These are phyloP conservation scores for Aeschynomene evenia DNA, from an alignment of 306 rosid species.

Conservation along the genomic window DNA sequence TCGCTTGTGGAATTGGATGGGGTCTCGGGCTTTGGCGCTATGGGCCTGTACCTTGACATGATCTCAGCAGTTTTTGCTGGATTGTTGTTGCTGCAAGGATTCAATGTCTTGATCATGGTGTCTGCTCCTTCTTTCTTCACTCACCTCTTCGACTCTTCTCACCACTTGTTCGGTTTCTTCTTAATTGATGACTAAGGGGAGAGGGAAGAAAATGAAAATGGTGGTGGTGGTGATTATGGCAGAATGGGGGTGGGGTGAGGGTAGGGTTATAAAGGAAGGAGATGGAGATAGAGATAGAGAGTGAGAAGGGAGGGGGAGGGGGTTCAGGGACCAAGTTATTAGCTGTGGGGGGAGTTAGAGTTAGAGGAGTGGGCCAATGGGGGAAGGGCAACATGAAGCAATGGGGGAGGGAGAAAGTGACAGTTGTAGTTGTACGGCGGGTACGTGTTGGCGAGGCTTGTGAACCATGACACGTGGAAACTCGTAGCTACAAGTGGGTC, in stretches of 20 bases:
- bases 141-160: too few species aligned
- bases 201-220: too few species aligned
- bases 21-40: slow-evolving; percentile 66
- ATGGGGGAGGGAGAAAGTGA: slow-evolving; percentile 35
- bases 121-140: too few species aligned
- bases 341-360: slow-evolving; percentile 5
- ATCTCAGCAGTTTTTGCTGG: slow-evolving; percentile 63
- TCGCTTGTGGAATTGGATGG: slow-evolving; percentile 26
- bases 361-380: slow-evolving; percentile 26
- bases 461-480: slow-evolving; percentile 38
- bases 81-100: slow-evolving; percentile 34
- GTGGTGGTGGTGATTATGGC: background rate
- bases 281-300: background rate
- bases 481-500: slow-evolving; percentile 33
- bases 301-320: background rate
- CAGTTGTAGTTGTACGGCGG: slow-evolving; percentile 47
- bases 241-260: background rate
- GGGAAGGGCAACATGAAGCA: slow-evolving; percentile 47
- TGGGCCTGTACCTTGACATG: slow-evolving; percentile 71
- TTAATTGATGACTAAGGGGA: too few species aligned
- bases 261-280: background rate
- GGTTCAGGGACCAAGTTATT: background rate
- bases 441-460: slow-evolving; percentile 48
- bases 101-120: slow-evolving; percentile 64
- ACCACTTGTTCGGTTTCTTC: too few species aligned